These are phyloP conservation scores for Macroventuria anomochaeta DNA, from an alignment of 2,329 filamentous ascomycete genomes.

Conservation along the genomic window DNA sequence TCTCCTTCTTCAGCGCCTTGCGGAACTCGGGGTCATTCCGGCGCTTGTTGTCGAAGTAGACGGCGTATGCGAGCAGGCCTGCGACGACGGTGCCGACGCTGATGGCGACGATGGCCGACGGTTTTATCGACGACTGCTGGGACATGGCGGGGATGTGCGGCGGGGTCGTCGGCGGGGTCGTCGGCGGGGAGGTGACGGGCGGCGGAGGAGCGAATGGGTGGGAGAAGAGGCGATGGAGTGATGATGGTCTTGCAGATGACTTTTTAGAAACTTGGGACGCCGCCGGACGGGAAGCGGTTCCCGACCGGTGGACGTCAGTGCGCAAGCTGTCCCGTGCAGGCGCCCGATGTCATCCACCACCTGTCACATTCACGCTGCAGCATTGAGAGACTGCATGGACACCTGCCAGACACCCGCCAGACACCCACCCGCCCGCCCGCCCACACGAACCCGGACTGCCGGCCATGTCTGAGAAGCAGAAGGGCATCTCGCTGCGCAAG, in stretches of 20 bases:
- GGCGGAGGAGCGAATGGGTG: slow-evolving; percentile 13
- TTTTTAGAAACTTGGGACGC: slow-evolving; percentile 6
- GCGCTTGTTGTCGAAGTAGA: slow-evolving; percentile 71
- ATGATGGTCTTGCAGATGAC: slow-evolving; percentile 2
- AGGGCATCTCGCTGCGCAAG: slow-evolving; percentile 68
- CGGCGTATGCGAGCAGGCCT: slow-evolving; percentile 67
- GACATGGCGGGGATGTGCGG: slow-evolving; percentile 29
- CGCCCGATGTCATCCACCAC: slow-evolving; percentile 5
- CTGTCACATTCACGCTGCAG: neutral
- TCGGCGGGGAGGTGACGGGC: slow-evolving; percentile 8
- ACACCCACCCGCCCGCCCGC: neutral
- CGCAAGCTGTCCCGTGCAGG: slow-evolving; percentile 6
- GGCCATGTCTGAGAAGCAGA: slow-evolving; percentile 57
- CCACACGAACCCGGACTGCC: neutral
- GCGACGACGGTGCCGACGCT: slow-evolving; percentile 65
- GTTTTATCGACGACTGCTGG: slow-evolving; percentile 55
- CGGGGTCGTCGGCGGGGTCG: slow-evolving; percentile 11
- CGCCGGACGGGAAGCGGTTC: neutral
- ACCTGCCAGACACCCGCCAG: no score
- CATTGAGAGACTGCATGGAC: no score
- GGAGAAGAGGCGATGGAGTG: slow-evolving; percentile 1
- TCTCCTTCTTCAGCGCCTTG: slow-evolving; percentile 72
- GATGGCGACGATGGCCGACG: slow-evolving; percentile 64
- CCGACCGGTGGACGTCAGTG: neutral
- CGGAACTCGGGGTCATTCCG: slow-evolving; percentile 69